These are phyloP conservation scores for Cyclanthera cordifolia DNA, from an alignment of 306 rosid genomes.

Conservation along the genomic window DNA sequence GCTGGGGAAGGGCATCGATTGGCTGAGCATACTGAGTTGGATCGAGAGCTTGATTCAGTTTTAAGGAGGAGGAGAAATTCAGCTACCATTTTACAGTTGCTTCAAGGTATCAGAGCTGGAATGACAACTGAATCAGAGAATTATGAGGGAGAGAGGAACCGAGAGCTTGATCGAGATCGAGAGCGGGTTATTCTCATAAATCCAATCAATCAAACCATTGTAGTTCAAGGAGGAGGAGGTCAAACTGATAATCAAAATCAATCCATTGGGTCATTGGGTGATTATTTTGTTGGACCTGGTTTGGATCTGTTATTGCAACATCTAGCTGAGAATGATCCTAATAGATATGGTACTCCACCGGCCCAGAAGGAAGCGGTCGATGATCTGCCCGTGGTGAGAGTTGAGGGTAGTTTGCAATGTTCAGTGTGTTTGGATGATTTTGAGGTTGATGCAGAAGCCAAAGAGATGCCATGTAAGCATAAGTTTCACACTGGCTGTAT, in stretches of 20 bases:
- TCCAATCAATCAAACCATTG: conserved; percentile 45
- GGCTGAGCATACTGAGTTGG: conserved; percentile 30
- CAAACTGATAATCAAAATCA: conserved; percentile 27
- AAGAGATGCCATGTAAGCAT: conserved; percentile 80
- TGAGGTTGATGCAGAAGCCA: conserved; percentile 51
- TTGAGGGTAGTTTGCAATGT: conserved; percentile 47
- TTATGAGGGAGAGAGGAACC: conserved; percentile 26
- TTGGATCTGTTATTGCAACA: conserved; percentile 63
- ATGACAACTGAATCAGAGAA: conserved; percentile 43
- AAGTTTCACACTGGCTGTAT: conserved; percentile 57
- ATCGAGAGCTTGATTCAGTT: conserved; percentile 43
- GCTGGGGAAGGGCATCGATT: conserved; percentile 19
- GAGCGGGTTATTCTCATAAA: conserved; percentile 53
- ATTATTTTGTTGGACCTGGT: conserved; percentile 63
- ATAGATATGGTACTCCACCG: conserved; percentile 64
- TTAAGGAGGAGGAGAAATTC: conserved; percentile 65
- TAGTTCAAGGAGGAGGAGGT: conserved; percentile 33
- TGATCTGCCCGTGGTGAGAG: conserved; percentile 41
- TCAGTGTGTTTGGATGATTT: conserved; percentile 73
- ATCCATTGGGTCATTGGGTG: conserved; percentile 52
- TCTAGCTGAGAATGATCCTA: conserved; percentile 76
- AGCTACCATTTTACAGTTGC: conserved; percentile 56
- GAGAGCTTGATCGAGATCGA: too few relatives aligned
- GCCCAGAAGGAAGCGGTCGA: conserved; percentile 63
- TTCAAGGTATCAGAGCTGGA: conserved; percentile 62